These are phyloP conservation scores for Puccinia coronata DNA, from an alignment of 1,284 basidiomycete genomes.

Conservation along the genomic window DNA sequence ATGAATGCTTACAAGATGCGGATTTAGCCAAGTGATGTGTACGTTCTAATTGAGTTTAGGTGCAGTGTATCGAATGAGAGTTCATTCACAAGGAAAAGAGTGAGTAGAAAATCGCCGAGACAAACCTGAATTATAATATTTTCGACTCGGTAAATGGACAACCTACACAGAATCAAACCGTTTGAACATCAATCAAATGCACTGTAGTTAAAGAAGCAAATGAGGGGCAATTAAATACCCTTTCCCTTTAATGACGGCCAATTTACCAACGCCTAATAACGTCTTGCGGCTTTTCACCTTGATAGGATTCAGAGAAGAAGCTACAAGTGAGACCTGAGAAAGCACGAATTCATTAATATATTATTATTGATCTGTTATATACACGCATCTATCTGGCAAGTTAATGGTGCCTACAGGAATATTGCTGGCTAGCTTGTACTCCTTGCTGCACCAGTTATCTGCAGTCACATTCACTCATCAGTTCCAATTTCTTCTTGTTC, in stretches of 20 bases:
- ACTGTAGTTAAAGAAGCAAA: background rate
- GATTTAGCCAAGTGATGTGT: conserved; percentile 26
- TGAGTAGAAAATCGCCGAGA: background rate
- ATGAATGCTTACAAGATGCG: conserved; percentile 1
- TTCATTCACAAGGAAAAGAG: background rate
- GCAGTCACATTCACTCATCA: background rate
- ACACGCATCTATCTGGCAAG: background rate
- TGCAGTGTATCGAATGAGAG: background rate
- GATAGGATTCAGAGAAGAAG: background rate
- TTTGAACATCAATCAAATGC: background rate
- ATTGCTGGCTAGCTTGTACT: background rate
- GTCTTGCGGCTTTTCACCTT: conserved; percentile 26
- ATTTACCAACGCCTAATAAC: conserved; percentile 15
- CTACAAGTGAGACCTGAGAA: background rate
- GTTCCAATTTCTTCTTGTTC: background rate
- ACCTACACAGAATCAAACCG: background rate
- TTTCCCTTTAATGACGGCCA: conserved; percentile 39
- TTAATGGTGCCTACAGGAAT: background rate
- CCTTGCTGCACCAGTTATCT: background rate
- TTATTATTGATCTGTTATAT: too few relatives aligned
- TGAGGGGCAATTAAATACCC: conserved; percentile 9
- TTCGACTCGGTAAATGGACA: background rate
- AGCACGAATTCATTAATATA: background rate
- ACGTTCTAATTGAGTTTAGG: background rate
- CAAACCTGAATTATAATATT: conserved; percentile 24